Base-by-base conservation (phyloP, 139 green algal species). In the Coelastrella sp. region DNA sequence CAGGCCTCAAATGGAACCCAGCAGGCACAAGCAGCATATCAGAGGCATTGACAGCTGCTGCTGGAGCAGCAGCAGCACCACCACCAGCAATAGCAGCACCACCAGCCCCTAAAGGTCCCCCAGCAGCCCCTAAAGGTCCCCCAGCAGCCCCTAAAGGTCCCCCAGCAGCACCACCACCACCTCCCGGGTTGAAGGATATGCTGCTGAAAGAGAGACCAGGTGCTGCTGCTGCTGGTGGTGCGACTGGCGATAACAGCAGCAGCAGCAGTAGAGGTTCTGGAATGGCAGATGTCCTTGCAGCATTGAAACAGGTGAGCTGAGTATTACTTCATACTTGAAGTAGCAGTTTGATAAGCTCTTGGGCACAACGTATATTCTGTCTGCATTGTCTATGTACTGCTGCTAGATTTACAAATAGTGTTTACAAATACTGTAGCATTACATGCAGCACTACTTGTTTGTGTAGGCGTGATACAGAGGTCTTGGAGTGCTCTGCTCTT, bases 1-100 rank as follows among this genome's bases (percentile, higher is more conserved):
- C 80, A 3, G 96, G 94, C 0, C 91, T 94, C 5, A 71, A 85
- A 25, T 98, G 94, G 95, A 95, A 96, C 38, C 32, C 92, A 2
- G 21, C 35, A 1, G 92, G 91, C 43, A 51, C 32, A 51, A 66
- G 48, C 78, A 84, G 78, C 67, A 72, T 59, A 48, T 63, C 76
- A 59, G 85, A 69, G 7, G 67, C 64, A 48, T 27, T 66, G 25
- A 38, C 59, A 68, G 76, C 69, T 38, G 48, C 71, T 17, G 51
- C 75, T 53, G 32, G 32, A 71, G 2, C 80, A 74, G 80, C 37
- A 64, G 62, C 38, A 50, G 37, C 34, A 15, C 15, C 51, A 11
- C 7, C 50, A 48, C 15, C 63, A 62, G 41, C 66, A 30, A 6
- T 35, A 43, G 6, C 66, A 71, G 25, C 64, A 30, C 37, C 67